Percentiles rank a stretch among this genome's conserved stretches.
phyloP scores from a whole-genome alignment of 2,329 filamentous ascomycete genomes.

The Colletotrichum cordylinicola region DNA sequence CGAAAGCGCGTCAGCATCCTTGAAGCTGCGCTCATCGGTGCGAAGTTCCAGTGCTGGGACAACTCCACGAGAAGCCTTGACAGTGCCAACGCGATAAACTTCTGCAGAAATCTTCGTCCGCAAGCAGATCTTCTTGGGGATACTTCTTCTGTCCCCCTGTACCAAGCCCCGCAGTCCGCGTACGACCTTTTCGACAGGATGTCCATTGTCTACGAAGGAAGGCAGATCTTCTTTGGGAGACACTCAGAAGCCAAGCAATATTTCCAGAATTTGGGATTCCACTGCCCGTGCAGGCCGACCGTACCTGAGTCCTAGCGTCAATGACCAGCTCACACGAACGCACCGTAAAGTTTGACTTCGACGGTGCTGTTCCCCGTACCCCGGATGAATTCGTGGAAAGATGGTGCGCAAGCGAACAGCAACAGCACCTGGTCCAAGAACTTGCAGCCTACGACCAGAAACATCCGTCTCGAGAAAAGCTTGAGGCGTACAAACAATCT shows the following conservation, averaged over 20 bases:
- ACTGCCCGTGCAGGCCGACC: constrained; percentile 61
- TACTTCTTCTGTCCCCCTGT: constrained; percentile 44
- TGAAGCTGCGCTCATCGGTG: constrained; percentile 34
- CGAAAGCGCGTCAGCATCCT: constrained; percentile 45
- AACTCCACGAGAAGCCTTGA: constrained; percentile 56
- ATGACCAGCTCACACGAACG: constrained; percentile 42
- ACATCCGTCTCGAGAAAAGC: constrained; percentile 2
- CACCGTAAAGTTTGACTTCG: constrained; percentile 24
- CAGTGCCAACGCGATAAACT: constrained; percentile 20
- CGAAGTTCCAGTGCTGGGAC: constrained; percentile 37
- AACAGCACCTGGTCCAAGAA: constrained; percentile 31
- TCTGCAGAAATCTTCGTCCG: constrained; percentile 29
- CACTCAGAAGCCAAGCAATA: constrained; percentile 65
- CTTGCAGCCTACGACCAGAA: constrained; percentile 30
- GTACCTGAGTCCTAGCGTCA: constrained; percentile 78
- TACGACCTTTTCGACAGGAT: constrained; percentile 70
- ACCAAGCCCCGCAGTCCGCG: constrained; percentile 65
- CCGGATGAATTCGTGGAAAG: constrained; percentile 35
- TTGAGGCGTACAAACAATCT: neutral
- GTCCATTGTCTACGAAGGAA: constrained; percentile 69
- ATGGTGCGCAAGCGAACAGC: constrained; percentile 30
- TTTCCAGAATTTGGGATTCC: constrained; percentile 71
- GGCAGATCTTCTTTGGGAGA: constrained; percentile 71
- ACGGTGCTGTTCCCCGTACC: constrained; percentile 35
- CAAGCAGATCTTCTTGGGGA: constrained; percentile 31